These are phyloP conservation scores for Grosmannia huntii DNA, from an alignment of 2,329 filamentous ascomycete species.

Conservation along the genomic window DNA sequence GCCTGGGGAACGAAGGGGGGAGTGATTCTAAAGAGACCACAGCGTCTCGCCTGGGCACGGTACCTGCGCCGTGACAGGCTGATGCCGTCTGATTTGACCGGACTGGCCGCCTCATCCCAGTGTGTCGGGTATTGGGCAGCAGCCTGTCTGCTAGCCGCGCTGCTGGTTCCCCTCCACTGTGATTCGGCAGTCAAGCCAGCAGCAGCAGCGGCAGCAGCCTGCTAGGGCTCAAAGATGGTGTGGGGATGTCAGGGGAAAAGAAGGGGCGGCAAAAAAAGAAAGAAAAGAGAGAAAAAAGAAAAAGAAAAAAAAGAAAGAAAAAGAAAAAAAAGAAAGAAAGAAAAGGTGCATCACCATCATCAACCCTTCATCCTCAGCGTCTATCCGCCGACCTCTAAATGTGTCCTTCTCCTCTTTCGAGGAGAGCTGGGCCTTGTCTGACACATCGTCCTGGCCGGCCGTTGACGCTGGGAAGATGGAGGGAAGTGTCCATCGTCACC, in stretches of 20 bases:
- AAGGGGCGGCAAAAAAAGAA: background rate
- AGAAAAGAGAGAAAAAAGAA: no score
- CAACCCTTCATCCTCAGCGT: no score
- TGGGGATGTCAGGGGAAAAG: background rate
- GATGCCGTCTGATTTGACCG: background rate
- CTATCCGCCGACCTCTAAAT: no score
- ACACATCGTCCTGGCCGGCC: background rate
- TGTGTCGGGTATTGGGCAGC: background rate
- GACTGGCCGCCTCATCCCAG: background rate
- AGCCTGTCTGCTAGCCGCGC: background rate
- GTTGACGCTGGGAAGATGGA: background rate
- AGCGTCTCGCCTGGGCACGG: no score
- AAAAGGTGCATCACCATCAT: no score
- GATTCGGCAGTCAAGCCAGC: background rate
- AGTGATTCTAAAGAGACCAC: no score
- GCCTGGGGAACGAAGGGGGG: no score
- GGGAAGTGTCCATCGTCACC: background rate
- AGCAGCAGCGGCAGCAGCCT: background rate
- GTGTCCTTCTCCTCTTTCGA: no score
- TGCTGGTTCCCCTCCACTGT: background rate
- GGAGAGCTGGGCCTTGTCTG: no score
- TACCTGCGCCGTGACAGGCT: no score
- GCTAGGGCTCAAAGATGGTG: background rate
- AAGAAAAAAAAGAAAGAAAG: no score
- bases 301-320: no score